Conservation (phyloP, 2,329 filamentous ascomycete species). For the Cladophialophora psammophila region DNA sequence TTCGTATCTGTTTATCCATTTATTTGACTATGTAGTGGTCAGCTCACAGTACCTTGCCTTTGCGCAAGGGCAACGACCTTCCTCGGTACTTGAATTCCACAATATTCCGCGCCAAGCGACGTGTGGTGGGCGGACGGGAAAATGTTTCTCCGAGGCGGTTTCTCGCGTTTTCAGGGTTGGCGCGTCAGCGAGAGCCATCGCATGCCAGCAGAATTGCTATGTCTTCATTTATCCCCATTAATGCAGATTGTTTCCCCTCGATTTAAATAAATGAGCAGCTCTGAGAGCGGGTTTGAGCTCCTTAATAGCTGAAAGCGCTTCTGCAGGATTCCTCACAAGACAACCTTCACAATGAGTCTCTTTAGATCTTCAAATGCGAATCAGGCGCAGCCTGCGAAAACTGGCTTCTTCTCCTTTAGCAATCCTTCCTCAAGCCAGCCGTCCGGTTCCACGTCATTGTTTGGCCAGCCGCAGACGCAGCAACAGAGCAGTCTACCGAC, state of each 20-base stretch:
- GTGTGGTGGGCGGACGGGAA: background rate
- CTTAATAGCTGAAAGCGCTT: background rate
- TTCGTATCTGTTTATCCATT: background rate
- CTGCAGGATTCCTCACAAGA: background rate
- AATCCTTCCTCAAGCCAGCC: slow-evolving; percentile 26
- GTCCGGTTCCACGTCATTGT: slow-evolving; percentile 26
- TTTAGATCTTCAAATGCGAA: slow-evolving; percentile 28
- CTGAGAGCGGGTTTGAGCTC: background rate
- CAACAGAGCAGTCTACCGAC: slow-evolving; percentile 29
- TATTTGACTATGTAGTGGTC: background rate
- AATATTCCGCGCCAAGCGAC: background rate
- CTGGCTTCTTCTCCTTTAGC: slow-evolving; percentile 28
- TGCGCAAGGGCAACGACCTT: background rate
- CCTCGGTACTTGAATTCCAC: background rate
- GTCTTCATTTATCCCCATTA: background rate
- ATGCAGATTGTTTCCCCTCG: background rate
- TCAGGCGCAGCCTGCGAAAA: slow-evolving; percentile 27
- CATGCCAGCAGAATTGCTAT: background rate
- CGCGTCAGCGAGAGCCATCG: slow-evolving; percentile 9
- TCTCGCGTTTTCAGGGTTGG: slow-evolving; percentile 13
- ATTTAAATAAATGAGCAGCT: background rate
- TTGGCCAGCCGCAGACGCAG: slow-evolving; percentile 31
- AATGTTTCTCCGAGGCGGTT: slow-evolving; percentile 6
- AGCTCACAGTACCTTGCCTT: background rate
- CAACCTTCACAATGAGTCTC: slow-evolving; percentile 22